A percentile compares a stretch with the other conserved stretches of the same genome.
Conservation (phyloP, 176 grass and related monocot species). For the Cenchrus purpureus region DNA sequence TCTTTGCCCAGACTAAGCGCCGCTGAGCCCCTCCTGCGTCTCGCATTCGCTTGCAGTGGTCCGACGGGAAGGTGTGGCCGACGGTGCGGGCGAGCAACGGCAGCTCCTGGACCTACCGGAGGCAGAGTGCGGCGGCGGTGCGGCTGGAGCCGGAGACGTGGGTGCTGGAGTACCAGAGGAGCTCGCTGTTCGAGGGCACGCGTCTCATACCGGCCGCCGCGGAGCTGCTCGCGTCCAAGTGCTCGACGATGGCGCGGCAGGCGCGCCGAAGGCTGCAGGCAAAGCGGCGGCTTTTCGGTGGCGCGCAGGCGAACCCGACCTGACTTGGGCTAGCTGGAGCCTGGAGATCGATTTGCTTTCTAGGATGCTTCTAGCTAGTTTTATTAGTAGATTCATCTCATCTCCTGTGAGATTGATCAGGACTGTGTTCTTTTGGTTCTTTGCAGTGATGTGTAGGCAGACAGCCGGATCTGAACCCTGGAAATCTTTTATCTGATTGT, state of each 20-base stretch:
- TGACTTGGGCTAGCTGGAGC: slow-evolving; percentile 30
- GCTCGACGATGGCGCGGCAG: slow-evolving; percentile 39
- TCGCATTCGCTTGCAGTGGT: slow-evolving; percentile 66
- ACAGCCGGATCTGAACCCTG: not conserved
- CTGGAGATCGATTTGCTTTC: not conserved
- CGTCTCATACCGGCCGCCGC: slow-evolving; percentile 60
- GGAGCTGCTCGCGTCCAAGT: slow-evolving; percentile 53
- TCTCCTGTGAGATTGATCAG: slow-evolving; percentile 62
- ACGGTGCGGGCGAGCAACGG: slow-evolving; percentile 60
- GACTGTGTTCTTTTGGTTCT: slow-evolving; percentile 2
- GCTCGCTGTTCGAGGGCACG: slow-evolving; percentile 63
- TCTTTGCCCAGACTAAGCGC: not conserved
- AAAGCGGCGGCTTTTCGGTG: slow-evolving; percentile 34
- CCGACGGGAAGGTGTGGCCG: slow-evolving; percentile 53
- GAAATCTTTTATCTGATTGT: not conserved
- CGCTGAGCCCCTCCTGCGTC: not conserved
- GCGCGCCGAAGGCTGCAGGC: slow-evolving; percentile 21
- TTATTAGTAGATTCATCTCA: slow-evolving; percentile 52
- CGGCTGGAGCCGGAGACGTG: slow-evolving; percentile 69
- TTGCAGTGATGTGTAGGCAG: not conserved
- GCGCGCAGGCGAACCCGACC: slow-evolving; percentile 44
- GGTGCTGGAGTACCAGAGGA: slow-evolving; percentile 84
- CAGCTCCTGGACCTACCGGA: slow-evolving; percentile 66
- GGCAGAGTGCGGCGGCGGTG: slow-evolving; percentile 49
- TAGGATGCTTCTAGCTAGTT: slow-evolving; percentile 9